phyloP scores from a whole-genome alignment of 2,329 filamentous ascomycete species.

The Nigrospora osmanthi region DNA sequence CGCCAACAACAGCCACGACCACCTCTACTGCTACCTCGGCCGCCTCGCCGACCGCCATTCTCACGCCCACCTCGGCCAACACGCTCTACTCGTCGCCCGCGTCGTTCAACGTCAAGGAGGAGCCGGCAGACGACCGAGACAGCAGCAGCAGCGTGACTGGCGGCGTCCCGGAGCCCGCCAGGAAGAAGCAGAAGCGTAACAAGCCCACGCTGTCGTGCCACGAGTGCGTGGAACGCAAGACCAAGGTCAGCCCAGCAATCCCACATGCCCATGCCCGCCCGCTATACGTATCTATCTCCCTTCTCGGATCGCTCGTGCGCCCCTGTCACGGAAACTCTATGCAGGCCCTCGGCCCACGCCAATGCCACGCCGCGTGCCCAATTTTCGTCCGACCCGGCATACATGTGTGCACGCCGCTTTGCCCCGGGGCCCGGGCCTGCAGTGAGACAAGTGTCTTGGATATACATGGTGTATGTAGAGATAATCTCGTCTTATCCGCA shows the following conservation, averaged over 20 bases:
- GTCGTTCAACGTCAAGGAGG: constrained; percentile 1
- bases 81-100: constrained; percentile 2
- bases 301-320: too few species aligned
- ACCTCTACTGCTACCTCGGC: not conserved
- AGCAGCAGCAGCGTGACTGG: constrained; percentile 11
- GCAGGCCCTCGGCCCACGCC: too few species aligned
- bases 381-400: too few species aligned
- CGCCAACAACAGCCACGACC: not conserved
- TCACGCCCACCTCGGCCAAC: constrained; percentile 3
- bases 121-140: constrained; percentile 2
- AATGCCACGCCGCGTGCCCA: too few species aligned
- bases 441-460: too few species aligned
- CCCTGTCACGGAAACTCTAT: too few species aligned
- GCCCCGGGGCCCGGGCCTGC: too few species aligned
- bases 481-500: too few species aligned
- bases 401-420: too few species aligned
- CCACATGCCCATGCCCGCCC: too few species aligned
- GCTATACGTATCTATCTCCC: too few species aligned
- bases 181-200: constrained; percentile 76
- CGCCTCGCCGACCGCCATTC: not conserved
- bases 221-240: constrained; percentile 77
- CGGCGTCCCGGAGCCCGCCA: constrained; percentile 28
- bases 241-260: constrained; percentile 49
- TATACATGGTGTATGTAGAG: too few species aligned
- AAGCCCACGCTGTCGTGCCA: constrained; percentile 75